Evolutionary conservation across 2,329 filamentous ascomycete species (phyloP).

Genomic region (Chaetomiaceae sp.): DNA sequence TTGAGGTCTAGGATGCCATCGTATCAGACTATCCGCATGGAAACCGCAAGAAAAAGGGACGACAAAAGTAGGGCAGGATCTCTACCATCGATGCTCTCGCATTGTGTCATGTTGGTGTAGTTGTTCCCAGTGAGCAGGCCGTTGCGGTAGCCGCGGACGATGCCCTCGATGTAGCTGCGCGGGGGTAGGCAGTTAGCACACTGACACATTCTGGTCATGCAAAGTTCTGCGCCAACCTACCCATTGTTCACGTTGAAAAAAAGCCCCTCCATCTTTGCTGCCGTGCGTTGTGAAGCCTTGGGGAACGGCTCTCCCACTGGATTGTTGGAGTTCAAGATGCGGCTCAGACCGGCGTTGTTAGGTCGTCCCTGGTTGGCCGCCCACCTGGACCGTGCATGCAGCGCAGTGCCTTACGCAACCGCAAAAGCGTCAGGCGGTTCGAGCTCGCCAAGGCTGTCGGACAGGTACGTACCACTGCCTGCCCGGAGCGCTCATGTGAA

Average conservation of each 20-base stretch:
- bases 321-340: slow-evolving; percentile 16
- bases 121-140: slow-evolving; percentile 81
- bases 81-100: slow-evolving; percentile 89
- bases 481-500: neutral
- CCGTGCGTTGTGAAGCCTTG: slow-evolving; percentile 6
- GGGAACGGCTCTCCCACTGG: slow-evolving; percentile 13
- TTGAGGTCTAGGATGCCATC: slow-evolving; percentile 69
- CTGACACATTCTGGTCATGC: neutral
- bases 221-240: slow-evolving; percentile 43
- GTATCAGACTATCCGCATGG: neutral
- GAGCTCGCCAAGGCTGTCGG: neutral
- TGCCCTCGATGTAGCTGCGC: slow-evolving; percentile 86
- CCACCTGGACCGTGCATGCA: slow-evolving; percentile 13
- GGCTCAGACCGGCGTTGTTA: slow-evolving; percentile 16
- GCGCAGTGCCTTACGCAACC: too few species aligned
- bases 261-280: slow-evolving; percentile 72
- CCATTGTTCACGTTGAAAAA: slow-evolving; percentile 94
- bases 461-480: slow-evolving; percentile 12
- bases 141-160: slow-evolving; percentile 95
- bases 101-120: slow-evolving; percentile 95
- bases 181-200: slow-evolving; percentile 5
- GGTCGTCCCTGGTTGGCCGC: too few species aligned
- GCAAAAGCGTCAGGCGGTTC: too few species aligned
- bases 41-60: too few species aligned
- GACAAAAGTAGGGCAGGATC: slow-evolving; percentile 25